phyloP scores from a whole-genome alignment of 345 rosid species.

The Lepidium aucheri region DNA sequence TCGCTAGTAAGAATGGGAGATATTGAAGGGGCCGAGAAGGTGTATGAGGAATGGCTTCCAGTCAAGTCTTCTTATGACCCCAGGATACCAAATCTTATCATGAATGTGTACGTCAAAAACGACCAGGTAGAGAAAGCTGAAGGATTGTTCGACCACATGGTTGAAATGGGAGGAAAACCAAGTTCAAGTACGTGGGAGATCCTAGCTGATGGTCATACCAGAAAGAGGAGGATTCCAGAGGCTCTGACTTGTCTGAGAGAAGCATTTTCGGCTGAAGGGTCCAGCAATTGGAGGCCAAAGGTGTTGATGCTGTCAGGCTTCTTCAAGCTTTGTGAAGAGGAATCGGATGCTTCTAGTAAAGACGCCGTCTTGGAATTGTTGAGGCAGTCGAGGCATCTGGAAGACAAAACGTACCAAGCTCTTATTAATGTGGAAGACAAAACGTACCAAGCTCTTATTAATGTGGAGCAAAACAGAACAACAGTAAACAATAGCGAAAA shows the following conservation, averaged over 20 bases:
- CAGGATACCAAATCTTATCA: conserved; percentile 73
- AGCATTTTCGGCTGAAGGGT: conserved; percentile 49
- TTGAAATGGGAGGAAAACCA: conserved; percentile 71
- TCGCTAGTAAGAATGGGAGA: conserved; percentile 61
- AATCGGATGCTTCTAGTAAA: conserved; percentile 39
- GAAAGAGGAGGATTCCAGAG: conserved; percentile 40
- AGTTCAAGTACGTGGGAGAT: conserved; percentile 77
- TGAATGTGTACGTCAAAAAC: conserved; percentile 52
- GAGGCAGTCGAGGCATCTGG: conserved; percentile 46
- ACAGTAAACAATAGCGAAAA: background rate
- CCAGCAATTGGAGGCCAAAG: conserved; percentile 69
- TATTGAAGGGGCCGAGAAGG: conserved; percentile 66
- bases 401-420: conserved; percentile 43
- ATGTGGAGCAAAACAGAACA: conserved; percentile 14
- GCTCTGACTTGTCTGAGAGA: conserved; percentile 56
- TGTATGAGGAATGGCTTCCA: conserved; percentile 72
- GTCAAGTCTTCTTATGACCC: conserved; percentile 65
- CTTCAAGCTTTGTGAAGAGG: conserved; percentile 60
- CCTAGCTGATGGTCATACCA: conserved; percentile 66
- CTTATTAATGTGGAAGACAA: conserved; percentile 34
- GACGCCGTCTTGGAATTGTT: conserved; percentile 46
- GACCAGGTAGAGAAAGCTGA: conserved; percentile 56
- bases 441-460: conserved; percentile 41
- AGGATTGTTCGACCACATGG: conserved; percentile 48
- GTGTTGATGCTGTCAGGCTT: conserved; percentile 41